Evolutionary conservation across 2,329 filamentous ascomycete species (phyloP), one percentile per base, ranked within the genome.

Genomic region (Lasiodiplodia theobromae): DNA sequence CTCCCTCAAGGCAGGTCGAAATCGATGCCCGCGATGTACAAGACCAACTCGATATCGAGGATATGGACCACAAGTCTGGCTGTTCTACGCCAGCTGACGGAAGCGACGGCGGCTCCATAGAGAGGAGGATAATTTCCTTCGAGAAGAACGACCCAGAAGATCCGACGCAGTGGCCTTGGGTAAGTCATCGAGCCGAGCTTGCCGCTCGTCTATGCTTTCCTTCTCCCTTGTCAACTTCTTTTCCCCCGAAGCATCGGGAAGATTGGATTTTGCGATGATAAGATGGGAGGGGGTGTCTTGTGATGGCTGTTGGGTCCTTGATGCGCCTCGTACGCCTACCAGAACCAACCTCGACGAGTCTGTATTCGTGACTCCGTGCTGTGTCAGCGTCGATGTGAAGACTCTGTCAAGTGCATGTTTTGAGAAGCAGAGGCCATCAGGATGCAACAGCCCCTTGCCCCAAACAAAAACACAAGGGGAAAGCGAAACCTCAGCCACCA

Each of bases 111-210:
- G 38, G 64, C 64, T 31, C 49, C 8, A 18, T 28, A n/a, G 23
- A 53, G 31, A 75, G 72, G 64, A 77, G 70, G 6, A 73, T 81
- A 25, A 74, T 84, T 5, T 74, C 76, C 2, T 84, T 83, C 69
- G 73, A 72, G 31, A 74, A 77, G 40, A 76, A 75, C 25, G 82
- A 84, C 70, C 77, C 77, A 16, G 75, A 76, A 0, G 78, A 82
- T 64, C 82, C 82, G 1, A 80, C 82, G 67, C 82, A 82, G 64
- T 84, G 80, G 80, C 72, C 73, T n/a, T 70, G 68, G 51, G 76
- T 78, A 74, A 57, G 73, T 70, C 31, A 12, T n/a, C 31, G 37
- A 8, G 34, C 31, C 31, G 8, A n/a, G 16, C 23, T 3, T 12
- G 14, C 21, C 14, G 31, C 23, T 40, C 18, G 28, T 31, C 25